Base-by-base conservation (phyloP, 441 rosid species). In the Jatropha podagrica region DNA sequence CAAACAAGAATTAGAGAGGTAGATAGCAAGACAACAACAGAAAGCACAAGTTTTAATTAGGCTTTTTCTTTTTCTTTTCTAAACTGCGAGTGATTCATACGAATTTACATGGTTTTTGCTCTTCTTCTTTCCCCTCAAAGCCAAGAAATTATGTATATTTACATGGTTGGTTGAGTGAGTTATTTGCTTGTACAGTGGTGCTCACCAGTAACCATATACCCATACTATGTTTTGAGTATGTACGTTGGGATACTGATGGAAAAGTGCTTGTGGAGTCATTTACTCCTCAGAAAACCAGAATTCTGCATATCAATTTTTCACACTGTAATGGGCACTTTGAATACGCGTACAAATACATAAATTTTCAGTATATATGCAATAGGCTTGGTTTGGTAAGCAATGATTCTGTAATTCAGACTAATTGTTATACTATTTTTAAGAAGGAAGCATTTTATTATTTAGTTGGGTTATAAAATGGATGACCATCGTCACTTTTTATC, bases 1-100 rank as follows among this genome's bases (percentile, higher is more conserved):
- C 74, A 95, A 95, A 80, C 93, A 92, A 85, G 96, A 85, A 83
- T 80, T 93, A 72, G 86, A 91, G 69, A 88, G 89, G 81, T 95
- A 85, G 80, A 61, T 40, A 71, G 62, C 41, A 13, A 27, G 15
- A n/a, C 12, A 64, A 42, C 26, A 41, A 20, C 41, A 15, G 62
- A 58, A 41, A 64, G 44, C n/a, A 18, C 26, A 48, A 74, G 23
- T 44, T 59, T 37, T 71, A 38, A 38, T 7, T 10, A 17, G 58
- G 63, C 48, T 66, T 65, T 49, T 20, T 63, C n/a, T 52, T 69
- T 15, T 13, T 40, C n/a, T 20, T 65, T 32, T 42, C 72, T 62
- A 23, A 64, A 56, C 65, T 15, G 37, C 70, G 78, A 66, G 37
- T 73, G 78, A 69, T 77, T 77, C 64, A 60, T 65, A 46, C 64